Conservation (phyloP, 2,329 filamentous ascomycete genomes). For the Fusarium irregulare region DNA sequence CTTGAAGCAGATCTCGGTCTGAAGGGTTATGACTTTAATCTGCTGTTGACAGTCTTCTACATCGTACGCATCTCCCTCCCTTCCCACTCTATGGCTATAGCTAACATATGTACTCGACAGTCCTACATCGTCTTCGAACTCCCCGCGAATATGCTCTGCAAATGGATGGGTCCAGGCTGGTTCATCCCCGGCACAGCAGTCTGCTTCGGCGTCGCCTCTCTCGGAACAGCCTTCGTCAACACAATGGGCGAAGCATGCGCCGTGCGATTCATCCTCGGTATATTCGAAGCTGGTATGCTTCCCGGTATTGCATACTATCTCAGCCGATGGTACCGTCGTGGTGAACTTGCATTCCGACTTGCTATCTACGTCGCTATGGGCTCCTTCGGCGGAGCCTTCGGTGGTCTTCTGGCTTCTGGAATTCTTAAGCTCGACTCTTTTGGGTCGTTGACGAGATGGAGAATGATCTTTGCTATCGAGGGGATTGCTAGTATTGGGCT, state of each 20-base stretch:
- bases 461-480: constrained; percentile 67
- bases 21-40: constrained; percentile 58
- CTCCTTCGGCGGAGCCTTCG: constrained; percentile 12
- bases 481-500: constrained; percentile 51
- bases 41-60: constrained; percentile 17
- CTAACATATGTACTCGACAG: not conserved
- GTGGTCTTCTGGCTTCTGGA: constrained; percentile 11
- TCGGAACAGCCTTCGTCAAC: constrained; percentile 20
- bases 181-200: constrained; percentile 66
- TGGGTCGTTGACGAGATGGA: constrained; percentile 6
- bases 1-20: constrained; percentile 66
- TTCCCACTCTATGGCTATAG: too few relatives aligned
- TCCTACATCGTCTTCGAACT: constrained; percentile 73
- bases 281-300: constrained; percentile 73
- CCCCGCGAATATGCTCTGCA: constrained; percentile 72
- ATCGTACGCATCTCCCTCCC: not conserved
- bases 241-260: constrained; percentile 47
- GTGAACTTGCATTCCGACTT: constrained; percentile 10
- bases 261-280: constrained; percentile 68
- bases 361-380: constrained; percentile 27
- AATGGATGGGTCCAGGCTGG: constrained; percentile 73
- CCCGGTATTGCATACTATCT: constrained; percentile 75
- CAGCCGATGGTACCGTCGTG: constrained; percentile 69
- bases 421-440: constrained; percentile 6
- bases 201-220: constrained; percentile 46